Percentiles rank a stretch among this genome's conserved stretches.
Evolutionary conservation across 1,284 basidiomycete genomes (phyloP).

Genomic region (Puccinia triticina): DNA sequence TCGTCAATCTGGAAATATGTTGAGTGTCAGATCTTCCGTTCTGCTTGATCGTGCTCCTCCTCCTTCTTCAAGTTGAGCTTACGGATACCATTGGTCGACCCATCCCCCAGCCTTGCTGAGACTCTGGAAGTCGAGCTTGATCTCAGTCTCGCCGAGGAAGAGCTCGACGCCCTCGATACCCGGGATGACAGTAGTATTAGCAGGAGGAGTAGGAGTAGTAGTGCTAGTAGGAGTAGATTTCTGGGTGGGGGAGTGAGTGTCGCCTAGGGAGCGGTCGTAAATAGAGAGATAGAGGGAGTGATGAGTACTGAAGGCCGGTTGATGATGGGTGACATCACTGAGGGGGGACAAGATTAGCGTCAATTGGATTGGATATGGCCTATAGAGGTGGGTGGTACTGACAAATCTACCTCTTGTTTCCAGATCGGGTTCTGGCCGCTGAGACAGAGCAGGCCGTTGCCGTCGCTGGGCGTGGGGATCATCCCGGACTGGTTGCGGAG

Average conservation of each 20-base stretch:
- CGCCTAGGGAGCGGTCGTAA: conserved; percentile 51
- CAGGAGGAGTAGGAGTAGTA: background rate
- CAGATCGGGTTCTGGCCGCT: conserved; percentile 84
- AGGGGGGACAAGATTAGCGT: background rate
- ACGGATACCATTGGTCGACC: conserved; percentile 94
- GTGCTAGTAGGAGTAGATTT: background rate
- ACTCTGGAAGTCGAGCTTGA: conserved; percentile 84
- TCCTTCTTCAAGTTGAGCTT: background rate
- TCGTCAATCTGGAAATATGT: conserved; percentile 54
- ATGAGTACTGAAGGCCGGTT: conserved; percentile 23
- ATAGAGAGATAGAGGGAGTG: conserved; percentile 46
- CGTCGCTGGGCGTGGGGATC: background rate
- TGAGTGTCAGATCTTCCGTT: too few species aligned
- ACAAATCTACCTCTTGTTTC: conserved; percentile 96
- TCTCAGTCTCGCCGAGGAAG: conserved; percentile 87
- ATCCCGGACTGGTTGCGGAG: conserved; percentile 8
- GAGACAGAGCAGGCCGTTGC: conserved; percentile 35
- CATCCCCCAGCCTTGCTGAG: conserved; percentile 68
- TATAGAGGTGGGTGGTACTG: background rate
- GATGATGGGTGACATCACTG: conserved; percentile 45
- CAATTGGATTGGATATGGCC: too few species aligned
- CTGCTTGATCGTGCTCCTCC: background rate
- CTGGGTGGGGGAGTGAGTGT: background rate
- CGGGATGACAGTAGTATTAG: conserved; percentile 9
- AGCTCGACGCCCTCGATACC: conserved; percentile 70